phyloP scores from a whole-genome alignment of 2,329 filamentous ascomycete species.

The Alternaria sp. region DNA sequence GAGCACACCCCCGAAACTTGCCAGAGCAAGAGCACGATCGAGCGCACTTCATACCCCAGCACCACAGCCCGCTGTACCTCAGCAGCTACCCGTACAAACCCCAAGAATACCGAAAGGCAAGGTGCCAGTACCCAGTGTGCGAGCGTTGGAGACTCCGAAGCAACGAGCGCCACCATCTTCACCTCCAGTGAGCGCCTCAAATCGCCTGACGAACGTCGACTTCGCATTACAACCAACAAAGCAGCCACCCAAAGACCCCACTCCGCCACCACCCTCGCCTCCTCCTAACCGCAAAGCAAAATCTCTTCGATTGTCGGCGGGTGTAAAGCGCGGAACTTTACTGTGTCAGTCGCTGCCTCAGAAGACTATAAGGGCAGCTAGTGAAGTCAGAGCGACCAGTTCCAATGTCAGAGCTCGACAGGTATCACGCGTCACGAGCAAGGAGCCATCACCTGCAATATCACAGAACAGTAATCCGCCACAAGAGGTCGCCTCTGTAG shows the following conservation, averaged over 20 bases:
- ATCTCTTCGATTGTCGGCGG: conserved; percentile 48
- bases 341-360: conserved; percentile 50
- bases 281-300: conserved; percentile 38
- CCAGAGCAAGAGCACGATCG: background rate
- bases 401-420: background rate
- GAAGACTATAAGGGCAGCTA: conserved; percentile 7
- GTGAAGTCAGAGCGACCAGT: conserved; percentile 1
- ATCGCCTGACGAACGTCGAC: conserved; percentile 46
- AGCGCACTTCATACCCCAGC: conserved; percentile 7
- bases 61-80: background rate
- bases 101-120: conserved; percentile 35
- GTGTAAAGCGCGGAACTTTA: conserved; percentile 51
- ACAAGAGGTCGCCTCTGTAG: background rate
- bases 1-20: conserved; percentile 21
- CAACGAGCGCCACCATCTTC: conserved; percentile 39
- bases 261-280: conserved; percentile 11
- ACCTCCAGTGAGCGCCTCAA: conserved; percentile 46
- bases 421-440: background rate
- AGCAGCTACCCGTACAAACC: conserved; percentile 13
- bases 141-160: conserved; percentile 31
- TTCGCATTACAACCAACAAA: conserved; percentile 26
- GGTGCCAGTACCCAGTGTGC: conserved; percentile 32
- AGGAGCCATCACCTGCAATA: conserved; percentile 10
- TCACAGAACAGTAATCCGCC: background rate
- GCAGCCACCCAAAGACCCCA: conserved; percentile 9